A percentile compares a stretch with the other conserved stretches of the same genome.
Evolutionary conservation across 139 green algal species (phyloP).

Genomic region (Haematococcus sp.): DNA sequence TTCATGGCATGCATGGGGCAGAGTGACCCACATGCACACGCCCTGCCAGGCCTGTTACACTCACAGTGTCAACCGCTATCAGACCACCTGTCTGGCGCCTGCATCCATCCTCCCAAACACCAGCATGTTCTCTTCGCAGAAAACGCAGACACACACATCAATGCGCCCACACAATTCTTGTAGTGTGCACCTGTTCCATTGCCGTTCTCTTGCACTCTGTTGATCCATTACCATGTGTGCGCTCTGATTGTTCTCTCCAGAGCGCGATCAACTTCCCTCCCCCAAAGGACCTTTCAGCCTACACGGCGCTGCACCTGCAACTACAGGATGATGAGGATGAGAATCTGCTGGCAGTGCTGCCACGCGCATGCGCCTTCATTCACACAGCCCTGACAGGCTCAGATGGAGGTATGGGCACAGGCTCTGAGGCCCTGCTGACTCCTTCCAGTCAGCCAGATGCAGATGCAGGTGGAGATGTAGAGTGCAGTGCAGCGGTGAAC

Average conservation of each 20-base stretch:
- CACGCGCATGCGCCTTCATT: slow-evolving; percentile 1
- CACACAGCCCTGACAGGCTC: background rate
- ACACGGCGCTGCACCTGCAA: background rate
- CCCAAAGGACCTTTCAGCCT: background rate
- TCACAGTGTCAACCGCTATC: background rate
- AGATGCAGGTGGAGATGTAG: background rate
- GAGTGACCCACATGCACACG: background rate
- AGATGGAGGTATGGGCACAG: too few species aligned
- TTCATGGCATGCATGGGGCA: background rate
- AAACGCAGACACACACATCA: too few species aligned
- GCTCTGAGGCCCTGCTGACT: too few species aligned
- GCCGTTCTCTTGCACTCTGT: too few species aligned
- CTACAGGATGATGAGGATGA: slow-evolving; percentile 8
- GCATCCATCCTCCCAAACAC: too few species aligned
- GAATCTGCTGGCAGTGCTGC: background rate
- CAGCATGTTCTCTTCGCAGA: too few species aligned
- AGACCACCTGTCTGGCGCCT: too few species aligned
- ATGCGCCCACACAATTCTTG: too few species aligned
- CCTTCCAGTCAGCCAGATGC: too few species aligned
- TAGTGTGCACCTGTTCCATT: too few species aligned
- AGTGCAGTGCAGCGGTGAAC: background rate
- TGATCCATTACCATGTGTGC: too few species aligned
- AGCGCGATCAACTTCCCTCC: slow-evolving; percentile 7
- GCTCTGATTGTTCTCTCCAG: too few species aligned
- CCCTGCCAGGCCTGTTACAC: background rate